phyloP scores from a whole-genome alignment of 164 flowering plant genomes.

The Vitis vinifera region DNA sequence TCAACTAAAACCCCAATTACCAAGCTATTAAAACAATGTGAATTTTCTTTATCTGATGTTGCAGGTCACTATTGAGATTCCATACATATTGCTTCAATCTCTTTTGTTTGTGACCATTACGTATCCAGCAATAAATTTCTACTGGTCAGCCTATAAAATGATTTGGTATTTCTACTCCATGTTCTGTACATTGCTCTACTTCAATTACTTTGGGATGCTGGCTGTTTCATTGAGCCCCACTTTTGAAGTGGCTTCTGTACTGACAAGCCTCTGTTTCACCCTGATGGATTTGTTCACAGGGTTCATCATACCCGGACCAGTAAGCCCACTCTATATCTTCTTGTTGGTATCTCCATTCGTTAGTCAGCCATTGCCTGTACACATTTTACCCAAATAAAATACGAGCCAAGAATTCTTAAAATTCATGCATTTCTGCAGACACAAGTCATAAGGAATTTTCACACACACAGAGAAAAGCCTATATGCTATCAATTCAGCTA shows the following conservation, averaged over 20 bases:
- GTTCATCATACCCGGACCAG: slow-evolving; percentile 47
- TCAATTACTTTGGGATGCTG: slow-evolving; percentile 51
- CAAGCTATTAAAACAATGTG: not conserved
- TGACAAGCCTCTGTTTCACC: slow-evolving; percentile 23
- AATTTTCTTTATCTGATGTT: not conserved
- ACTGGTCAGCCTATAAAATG: slow-evolving; percentile 41
- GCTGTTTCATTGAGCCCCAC: slow-evolving; percentile 42
- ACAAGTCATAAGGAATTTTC: not conserved
- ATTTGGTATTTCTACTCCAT: slow-evolving; percentile 41
- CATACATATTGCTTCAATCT: slow-evolving; percentile 44
- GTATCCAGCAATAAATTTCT: slow-evolving; percentile 44
- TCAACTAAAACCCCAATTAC: too few species aligned
- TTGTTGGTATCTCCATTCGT: not conserved
- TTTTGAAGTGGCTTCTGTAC: slow-evolving; percentile 31
- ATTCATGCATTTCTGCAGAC: not conserved
- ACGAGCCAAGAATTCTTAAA: not conserved
- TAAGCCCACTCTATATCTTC: slow-evolving; percentile 16
- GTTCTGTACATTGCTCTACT: slow-evolving; percentile 40
- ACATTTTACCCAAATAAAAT: too few species aligned
- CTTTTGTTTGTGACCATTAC: slow-evolving; percentile 31
- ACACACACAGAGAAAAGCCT: too few species aligned
- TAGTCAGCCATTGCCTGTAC: not conserved
- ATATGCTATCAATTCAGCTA: too few species aligned
- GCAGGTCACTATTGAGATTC: slow-evolving; percentile 50
- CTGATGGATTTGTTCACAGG: slow-evolving; percentile 49